phyloP scores from a whole-genome alignment of 148 eudicot species.

The Camellia sinensis region DNA sequence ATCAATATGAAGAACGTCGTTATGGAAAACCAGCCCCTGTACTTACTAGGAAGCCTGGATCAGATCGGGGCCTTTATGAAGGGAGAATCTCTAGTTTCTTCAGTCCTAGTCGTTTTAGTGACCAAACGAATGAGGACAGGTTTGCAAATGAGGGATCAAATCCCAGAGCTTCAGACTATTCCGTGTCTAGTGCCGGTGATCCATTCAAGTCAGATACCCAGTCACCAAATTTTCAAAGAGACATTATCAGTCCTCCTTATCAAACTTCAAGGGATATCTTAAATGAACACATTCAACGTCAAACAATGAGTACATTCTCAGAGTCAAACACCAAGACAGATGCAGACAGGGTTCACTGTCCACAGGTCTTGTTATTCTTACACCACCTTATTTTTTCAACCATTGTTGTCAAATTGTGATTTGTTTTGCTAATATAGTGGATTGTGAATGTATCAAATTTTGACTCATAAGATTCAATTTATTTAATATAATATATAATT shows the following conservation, averaged over 20 bases:
- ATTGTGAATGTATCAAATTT: too few species aligned
- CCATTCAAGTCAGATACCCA: conserved; percentile 58
- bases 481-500: too few species aligned
- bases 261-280: conserved; percentile 40
- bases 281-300: conserved; percentile 26
- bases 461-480: too few species aligned
- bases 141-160: conserved; percentile 66
- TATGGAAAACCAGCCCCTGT: conserved; percentile 65
- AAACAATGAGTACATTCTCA: conserved; percentile 22
- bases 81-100: conserved; percentile 60
- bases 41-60: conserved; percentile 79
- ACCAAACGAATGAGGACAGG: conserved; percentile 52
- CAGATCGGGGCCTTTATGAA: conserved; percentile 65
- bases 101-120: conserved; percentile 78
- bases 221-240: conserved; percentile 61
- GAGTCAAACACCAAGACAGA: conserved; percentile 35
- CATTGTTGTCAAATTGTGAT: too few species aligned
- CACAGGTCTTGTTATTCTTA: conserved; percentile 49
- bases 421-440: too few species aligned
- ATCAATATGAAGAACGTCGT: conserved; percentile 84
- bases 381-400: not conserved
- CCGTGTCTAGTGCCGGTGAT: conserved; percentile 69
- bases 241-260: conserved; percentile 51
- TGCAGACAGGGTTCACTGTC: conserved; percentile 30
- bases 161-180: conserved; percentile 67